Evolutionary conservation across 1,284 basidiomycete species (phyloP), one percentile per base, ranked within the genome.

Genomic region (Boletellus deceptivus): DNA sequence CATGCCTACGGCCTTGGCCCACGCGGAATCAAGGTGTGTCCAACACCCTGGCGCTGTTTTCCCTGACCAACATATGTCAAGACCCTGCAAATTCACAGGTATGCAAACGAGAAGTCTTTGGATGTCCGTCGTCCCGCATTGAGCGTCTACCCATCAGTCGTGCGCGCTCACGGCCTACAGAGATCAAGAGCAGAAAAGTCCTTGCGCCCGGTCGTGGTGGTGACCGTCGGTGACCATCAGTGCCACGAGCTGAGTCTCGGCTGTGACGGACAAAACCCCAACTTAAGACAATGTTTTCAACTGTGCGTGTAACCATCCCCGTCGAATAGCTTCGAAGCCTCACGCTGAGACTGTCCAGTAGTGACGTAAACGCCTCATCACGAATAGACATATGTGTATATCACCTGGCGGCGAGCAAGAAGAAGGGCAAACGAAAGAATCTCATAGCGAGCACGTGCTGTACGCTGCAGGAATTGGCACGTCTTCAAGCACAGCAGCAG

Each of bases 181-280:
- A 59, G 72, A 1, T 68, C 81, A 59, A 72, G 76, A 25, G 68
- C 72, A 0, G 79, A 78, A 47, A 78, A 72, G 51, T 69, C 72
- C n/a, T 87, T 84, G 84, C 64, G 81, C 22, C 83, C 85, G 2
- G 78, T 86, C 41, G 70, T 88, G 38, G 73, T 75, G 0, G 61
- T 87, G 11, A 72, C 80, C 20, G 70, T 80, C n/a, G 78, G 79
- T 50, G 69, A 71, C 4, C 71, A 76, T 20, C 72, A 75, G 17
- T 53, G 53, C 2, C 75, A 80, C 53, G 85, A 87, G 57, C 71
- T 78, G 14, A 64, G 72, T 14, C 76, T 88, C 3, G 86, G 85
- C 0, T 72, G 71, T 20, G 84, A 88, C 48, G 84, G 86, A 0
- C 84, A 86, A 59, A 85, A 83, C 53, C 77, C 82, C 0, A 86